Evolutionary conservation across 2,329 filamentous ascomycete genomes (phyloP), one percentile per base, ranked within the genome.

Genomic region (Macrophomina phaseolina): DNA sequence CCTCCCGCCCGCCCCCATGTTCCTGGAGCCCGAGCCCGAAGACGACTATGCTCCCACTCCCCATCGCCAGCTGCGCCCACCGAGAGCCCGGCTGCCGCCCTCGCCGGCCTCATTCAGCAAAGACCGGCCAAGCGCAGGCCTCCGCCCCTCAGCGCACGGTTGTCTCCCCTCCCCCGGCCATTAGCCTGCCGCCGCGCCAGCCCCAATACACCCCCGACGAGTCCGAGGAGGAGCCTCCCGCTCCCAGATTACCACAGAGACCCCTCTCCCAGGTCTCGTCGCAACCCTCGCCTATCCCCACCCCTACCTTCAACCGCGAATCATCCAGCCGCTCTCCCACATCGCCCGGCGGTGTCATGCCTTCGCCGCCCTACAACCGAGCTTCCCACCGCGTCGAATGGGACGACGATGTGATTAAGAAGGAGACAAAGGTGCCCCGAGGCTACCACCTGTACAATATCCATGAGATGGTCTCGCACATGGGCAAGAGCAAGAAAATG

Each of bases 401-500:
- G 66, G 78, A 81, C 64, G 77, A 78, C 16, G 81, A 84, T 66
- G 80, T 84, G 60, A 81, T 55, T 9, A 62, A 55, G 48, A 48
- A 85, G 2, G 81, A 83, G 30, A 69, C 67, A 23, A 67, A 67
- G 14, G 56, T 65, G 51, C 77, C 76, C 2, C 66, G 67, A 16
- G 92, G 92, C 1, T 98, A 94, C 75, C 94, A 96, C 75, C 85
- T 98, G 78, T 98, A 97, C 81, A 97, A 97, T 73, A 94, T 98
- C 73, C 97, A 94, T 76, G 94, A 98, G 80, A 97, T 97, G 91
- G 88, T 97, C 4, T 94, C 93, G n/a, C 89, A 95, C 52, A 94
- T 97, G 88, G 94, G 94, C 66, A 97, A 97, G 82, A 91, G 92
- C 74, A 97, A 97, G 84, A 98, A 98, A 82, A 95, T 97, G 92